Evolutionary conservation across 768 basidiomycete genomes (phyloP).

Genomic region (Ephemerocybe angulata): DNA sequence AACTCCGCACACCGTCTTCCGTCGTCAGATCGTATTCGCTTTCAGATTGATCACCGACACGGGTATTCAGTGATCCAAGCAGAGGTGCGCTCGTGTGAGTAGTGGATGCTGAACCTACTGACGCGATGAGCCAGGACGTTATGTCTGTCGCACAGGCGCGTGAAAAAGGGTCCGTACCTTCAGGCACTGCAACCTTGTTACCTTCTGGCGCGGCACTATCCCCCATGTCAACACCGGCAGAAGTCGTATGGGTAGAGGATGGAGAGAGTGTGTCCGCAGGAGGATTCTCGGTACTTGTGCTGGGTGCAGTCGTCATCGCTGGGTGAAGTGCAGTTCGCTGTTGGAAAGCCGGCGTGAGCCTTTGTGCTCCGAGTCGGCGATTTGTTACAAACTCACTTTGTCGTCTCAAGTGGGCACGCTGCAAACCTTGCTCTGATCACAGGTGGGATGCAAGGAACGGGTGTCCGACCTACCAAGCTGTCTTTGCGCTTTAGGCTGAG

Average conservation of each 20-base stretch:
- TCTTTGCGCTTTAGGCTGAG: too few relatives aligned
- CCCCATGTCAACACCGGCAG: not conserved
- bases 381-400: not conserved
- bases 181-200: not conserved
- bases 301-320: too few relatives aligned
- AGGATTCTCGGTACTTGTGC: not conserved
- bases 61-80: not conserved
- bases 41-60: not conserved
- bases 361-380: too few relatives aligned
- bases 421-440: not conserved
- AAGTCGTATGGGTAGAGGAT: not conserved
- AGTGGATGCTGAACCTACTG: not conserved
- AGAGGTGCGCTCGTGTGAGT: not conserved
- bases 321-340: too few relatives aligned
- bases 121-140: not conserved
- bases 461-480: too few relatives aligned
- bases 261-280: not conserved
- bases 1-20: constrained; percentile 33
- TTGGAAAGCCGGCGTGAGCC: not conserved
- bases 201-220: not conserved
- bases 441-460: not conserved
- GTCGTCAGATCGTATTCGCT: constrained; percentile 28
- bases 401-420: not conserved
- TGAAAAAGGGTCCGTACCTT: too few relatives aligned
- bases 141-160: not conserved